Evolutionary conservation across 2,329 filamentous ascomycete species (phyloP), one percentile per base, ranked within the genome.

Genomic region (Alternaria dauci): DNA sequence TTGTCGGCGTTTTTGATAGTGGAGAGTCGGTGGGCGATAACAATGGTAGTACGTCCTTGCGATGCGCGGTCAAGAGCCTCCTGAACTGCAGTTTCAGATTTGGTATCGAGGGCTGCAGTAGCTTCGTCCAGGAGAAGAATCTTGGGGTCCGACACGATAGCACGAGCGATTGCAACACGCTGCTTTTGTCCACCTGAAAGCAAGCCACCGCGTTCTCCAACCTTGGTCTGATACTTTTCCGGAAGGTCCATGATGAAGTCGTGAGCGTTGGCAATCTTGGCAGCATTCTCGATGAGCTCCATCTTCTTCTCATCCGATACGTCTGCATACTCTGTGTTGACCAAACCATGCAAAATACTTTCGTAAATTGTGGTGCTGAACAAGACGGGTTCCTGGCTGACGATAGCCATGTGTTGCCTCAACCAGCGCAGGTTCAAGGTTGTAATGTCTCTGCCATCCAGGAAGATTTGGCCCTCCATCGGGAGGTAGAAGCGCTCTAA

Each of bases 131-230:
- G 88, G 0, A 99, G 86, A 1, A 99, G 84, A 71, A 99, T 89
- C 81, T 94, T 96, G 0, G 94, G 94, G 70, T 97, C 91, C 18
- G 91, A 94, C 30, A 97, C 92, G 58, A 97, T 87, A 39, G 94
- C 94, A 72, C 93, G 86, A 8, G 94, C 93, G 78, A 98, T 97
- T 12, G 94, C 94, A 73, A 98, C 96, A 70, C 95, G 92, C 80
- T 98, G 95, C 79, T 97, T 97, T 80, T 99, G 95, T 36, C 95
- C 95, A 76, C 95, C 95, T 56, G 92, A 96, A 8, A 99, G 85
- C 53, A 97, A 81, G 76, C 97, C 96, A 9, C 95, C 95, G 64
- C 94, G 90, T 78, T 98, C 93, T 58, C 95, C 95, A n/a, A 98
- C 94, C 67, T 96, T 89, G 0, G 95, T 98, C 67, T 97, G 87